phyloP scores from a whole-genome alignment of 495 filamentous ascomycete species.

The Lophium mytilinum region DNA sequence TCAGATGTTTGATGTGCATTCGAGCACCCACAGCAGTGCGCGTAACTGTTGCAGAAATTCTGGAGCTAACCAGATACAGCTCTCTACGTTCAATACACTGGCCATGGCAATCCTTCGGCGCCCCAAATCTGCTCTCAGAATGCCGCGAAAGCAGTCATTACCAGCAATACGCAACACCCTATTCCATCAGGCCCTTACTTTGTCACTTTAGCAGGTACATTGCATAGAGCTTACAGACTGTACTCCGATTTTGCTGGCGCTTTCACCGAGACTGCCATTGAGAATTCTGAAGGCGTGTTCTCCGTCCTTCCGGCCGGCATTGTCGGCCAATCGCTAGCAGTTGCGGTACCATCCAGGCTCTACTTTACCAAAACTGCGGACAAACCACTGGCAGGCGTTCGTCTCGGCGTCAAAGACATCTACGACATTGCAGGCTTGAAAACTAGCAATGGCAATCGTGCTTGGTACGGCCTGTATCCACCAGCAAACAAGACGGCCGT shows the following conservation, averaged over 20 bases:
- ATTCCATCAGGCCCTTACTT: conserved; percentile 39
- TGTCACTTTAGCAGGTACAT: conserved; percentile 30
- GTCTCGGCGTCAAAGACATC: conserved; percentile 56
- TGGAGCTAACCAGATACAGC: not conserved
- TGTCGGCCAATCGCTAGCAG: conserved; percentile 33
- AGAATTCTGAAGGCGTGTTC: conserved; percentile 29
- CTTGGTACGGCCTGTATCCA: conserved; percentile 47
- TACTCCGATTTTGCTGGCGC: conserved; percentile 41
- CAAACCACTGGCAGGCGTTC: conserved; percentile 34
- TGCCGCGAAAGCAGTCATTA: not conserved
- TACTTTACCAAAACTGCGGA: conserved; percentile 36
- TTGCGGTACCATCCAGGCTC: conserved; percentile 48
- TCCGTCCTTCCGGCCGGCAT: conserved; percentile 39
- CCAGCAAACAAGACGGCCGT: conserved; percentile 39
- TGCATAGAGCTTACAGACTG: conserved; percentile 42
- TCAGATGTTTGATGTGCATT: too few species aligned
- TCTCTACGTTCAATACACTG: conserved; percentile 21
- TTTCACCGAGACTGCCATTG: conserved; percentile 37
- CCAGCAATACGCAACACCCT: not conserved
- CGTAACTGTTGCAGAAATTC: too few species aligned
- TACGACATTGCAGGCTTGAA: conserved; percentile 49
- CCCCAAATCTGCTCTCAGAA: conserved; percentile 6
- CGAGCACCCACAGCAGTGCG: too few species aligned
- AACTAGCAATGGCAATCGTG: conserved; percentile 47
- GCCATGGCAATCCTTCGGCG: not conserved